Base-by-base conservation (phyloP, 345 rosid genomes). In the Moricandia arvensis region DNA sequence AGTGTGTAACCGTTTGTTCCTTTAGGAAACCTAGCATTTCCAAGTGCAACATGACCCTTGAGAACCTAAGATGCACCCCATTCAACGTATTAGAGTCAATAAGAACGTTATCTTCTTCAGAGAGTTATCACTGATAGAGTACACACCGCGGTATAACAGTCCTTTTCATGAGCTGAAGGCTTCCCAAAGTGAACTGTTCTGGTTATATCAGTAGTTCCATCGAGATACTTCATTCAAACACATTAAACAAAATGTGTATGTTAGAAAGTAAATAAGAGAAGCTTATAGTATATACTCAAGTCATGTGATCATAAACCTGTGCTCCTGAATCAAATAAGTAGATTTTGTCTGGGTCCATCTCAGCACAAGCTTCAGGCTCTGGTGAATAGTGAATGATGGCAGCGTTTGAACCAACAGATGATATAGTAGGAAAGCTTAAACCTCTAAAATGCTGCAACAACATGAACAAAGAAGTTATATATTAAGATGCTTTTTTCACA, bases 271-370 rank as follows among this genome's bases (percentile, higher is more conserved):
- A 8, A 35, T 3, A 62, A 30, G 18, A 49, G 61, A 67, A 66
- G 63, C 18, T 59, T 58, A 15, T 57, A 73, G 68, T 37, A 26
- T 66, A 5, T 27, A 47, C 5, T 41, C 8, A 53, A 33, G 13
- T 11, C 45, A 54, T 53, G 72, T 57, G 15, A 33, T 13, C 66
- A 77, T 16, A 79, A 80, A 95, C 98, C 99, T 90, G 98, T 33
- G 96, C 99, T 84, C 98, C 98, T 27, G 99, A 95, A 87, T 95
- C 99, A 88, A 86, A 86, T 6, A 95, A 82, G 81, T 95, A 90
- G 64, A 93, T 93, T 73, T 76, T 88, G 80, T 89, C 71, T 0
- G 96, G 91, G 79, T 90, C 86, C 83, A 95, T 83, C 81, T 95
- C 98, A 1, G 98, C 89, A 78, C 99, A 95, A 38, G 84, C 83